These are phyloP conservation scores for Daldinia concentrica DNA, from an alignment of 495 filamentous ascomycete genomes.

Conservation along the genomic window DNA sequence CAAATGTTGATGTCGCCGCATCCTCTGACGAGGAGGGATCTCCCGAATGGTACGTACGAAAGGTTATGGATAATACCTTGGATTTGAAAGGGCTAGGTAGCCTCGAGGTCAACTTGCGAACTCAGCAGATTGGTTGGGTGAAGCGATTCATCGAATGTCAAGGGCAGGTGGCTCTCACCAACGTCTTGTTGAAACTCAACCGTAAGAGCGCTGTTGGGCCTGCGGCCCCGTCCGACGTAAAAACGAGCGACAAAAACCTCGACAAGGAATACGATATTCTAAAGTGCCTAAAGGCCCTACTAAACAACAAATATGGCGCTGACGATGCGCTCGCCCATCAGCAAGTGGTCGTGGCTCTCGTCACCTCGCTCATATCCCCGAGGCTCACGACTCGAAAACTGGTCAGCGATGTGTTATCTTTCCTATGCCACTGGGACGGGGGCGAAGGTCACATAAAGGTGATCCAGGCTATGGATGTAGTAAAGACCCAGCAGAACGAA, in stretches of 20 bases:
- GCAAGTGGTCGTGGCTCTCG: constrained; percentile 86
- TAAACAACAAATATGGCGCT: constrained; percentile 99
- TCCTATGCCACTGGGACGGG: constrained; percentile 94
- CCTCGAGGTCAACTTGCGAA: constrained; percentile 91
- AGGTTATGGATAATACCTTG: constrained; percentile 95
- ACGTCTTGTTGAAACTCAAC: constrained; percentile 92
- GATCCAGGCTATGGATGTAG: constrained; percentile 88
- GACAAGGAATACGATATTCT: constrained; percentile 97
- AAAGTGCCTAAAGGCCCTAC: constrained; percentile 94
- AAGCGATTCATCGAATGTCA: constrained; percentile 96
- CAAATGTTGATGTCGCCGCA: constrained; percentile 64
- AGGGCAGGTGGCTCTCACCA: constrained; percentile 95
- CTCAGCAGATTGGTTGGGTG: constrained; percentile 98
- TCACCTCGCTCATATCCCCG: constrained; percentile 86
- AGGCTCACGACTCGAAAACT: constrained; percentile 92
- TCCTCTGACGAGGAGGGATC: constrained; percentile 92
- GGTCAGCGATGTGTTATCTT: constrained; percentile 95
- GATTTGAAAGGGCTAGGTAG: constrained; percentile 90
- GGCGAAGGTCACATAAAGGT: constrained; percentile 96
- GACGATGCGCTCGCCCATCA: constrained; percentile 95
- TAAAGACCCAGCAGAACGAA: constrained; percentile 89
- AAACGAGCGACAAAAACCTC: constrained; percentile 80
- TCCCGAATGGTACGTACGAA: constrained; percentile 97
- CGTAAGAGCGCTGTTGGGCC: constrained; percentile 81
- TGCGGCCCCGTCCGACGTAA: constrained; percentile 68